Evolutionary conservation across 2,329 filamentous ascomycete genomes (phyloP).

Genomic region (Ceratocystis albifundus): DNA sequence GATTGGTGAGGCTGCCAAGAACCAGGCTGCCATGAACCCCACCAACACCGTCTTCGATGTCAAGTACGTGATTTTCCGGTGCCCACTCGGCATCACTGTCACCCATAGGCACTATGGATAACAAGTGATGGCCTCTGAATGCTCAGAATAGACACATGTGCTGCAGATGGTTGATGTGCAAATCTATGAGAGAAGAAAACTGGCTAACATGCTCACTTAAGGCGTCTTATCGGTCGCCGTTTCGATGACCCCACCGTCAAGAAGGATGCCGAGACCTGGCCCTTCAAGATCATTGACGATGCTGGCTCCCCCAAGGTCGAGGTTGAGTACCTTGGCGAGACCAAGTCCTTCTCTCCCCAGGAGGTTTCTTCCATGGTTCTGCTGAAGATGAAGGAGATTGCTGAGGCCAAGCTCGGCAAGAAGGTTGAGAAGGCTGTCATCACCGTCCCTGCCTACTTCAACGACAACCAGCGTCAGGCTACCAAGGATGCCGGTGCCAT

Average conservation of each 20-base stretch:
- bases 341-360: slow-evolving; percentile 92
- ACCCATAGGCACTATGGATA: background rate
- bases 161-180: background rate
- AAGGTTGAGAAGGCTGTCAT: slow-evolving; percentile 98
- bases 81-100: background rate
- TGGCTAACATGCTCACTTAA: slow-evolving; percentile 30
- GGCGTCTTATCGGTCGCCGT: slow-evolving; percentile 93
- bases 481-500: slow-evolving; percentile 99
- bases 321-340: slow-evolving; percentile 91
- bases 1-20: slow-evolving; percentile 99
- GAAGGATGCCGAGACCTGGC: slow-evolving; percentile 98
- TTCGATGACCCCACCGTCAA: slow-evolving; percentile 94
- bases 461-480: slow-evolving; percentile 99
- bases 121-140: background rate
- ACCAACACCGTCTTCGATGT: slow-evolving; percentile 97
- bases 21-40: slow-evolving; percentile 99
- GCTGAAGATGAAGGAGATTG: slow-evolving; percentile 99
- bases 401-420: slow-evolving; percentile 95
- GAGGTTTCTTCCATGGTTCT: slow-evolving; percentile 99
- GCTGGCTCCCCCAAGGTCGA: slow-evolving; percentile 80
- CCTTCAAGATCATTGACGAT: slow-evolving; percentile 94
- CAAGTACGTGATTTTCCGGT: slow-evolving; percentile 53
- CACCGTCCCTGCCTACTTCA: slow-evolving; percentile 99
- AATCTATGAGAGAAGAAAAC: background rate
- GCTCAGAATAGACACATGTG: background rate